Conservation (phyloP, 2,329 filamentous ascomycete genomes). For the Dothistroma pini region DNA sequence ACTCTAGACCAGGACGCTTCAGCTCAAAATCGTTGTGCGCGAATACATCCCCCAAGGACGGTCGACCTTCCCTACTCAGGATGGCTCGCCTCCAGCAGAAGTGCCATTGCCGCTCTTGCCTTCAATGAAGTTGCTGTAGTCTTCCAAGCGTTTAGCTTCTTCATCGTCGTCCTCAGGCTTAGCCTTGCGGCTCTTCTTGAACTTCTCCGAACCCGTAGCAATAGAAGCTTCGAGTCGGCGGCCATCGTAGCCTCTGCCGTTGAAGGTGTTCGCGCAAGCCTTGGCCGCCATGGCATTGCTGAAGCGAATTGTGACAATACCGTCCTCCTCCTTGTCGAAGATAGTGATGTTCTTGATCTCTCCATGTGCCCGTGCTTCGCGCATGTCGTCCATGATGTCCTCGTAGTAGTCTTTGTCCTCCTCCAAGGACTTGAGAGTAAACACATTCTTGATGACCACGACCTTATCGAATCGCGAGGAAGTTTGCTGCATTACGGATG, state of each 20-base stretch:
- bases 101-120: conserved; percentile 6
- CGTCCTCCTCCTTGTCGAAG: conserved; percentile 80
- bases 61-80: not conserved
- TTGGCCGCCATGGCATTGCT: conserved; percentile 64
- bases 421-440: conserved; percentile 78
- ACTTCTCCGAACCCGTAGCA: conserved; percentile 61
- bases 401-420: conserved; percentile 78
- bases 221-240: conserved; percentile 61
- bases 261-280: conserved; percentile 66
- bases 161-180: conserved; percentile 33
- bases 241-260: conserved; percentile 75
- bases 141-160: conserved; percentile 23
- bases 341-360: conserved; percentile 86
- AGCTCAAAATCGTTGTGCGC: not conserved
- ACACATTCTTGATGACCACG: conserved; percentile 90
- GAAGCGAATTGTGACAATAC: conserved; percentile 83
- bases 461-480: conserved; percentile 65
- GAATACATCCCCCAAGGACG: not conserved
- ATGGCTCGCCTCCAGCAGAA: not conserved
- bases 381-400: conserved; percentile 92
- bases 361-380: conserved; percentile 80
- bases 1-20: not conserved
- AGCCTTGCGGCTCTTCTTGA: conserved; percentile 56
- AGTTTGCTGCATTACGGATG: conserved; percentile 51
- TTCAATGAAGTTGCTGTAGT: conserved; percentile 27